Conservation (phyloP, 2,329 filamentous ascomycete species). For the Ophiostoma novo-ulmi region DNA sequence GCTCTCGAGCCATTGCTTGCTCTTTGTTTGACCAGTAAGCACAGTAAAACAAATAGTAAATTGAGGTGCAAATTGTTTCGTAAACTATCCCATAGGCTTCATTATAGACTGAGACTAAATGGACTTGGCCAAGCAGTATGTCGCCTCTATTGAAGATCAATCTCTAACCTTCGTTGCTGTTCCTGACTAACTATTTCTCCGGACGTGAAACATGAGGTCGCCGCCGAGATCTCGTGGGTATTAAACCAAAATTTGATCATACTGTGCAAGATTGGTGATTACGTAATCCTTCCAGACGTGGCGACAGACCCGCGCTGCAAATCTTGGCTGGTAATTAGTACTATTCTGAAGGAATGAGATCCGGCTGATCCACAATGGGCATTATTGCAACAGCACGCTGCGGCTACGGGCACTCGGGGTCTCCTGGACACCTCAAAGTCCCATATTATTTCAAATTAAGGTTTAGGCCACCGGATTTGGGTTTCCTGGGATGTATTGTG, state of each 20-base stretch:
- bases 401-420: background rate
- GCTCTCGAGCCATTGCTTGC: too few relatives aligned
- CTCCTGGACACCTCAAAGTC: background rate
- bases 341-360: background rate
- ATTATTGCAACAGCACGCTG: background rate
- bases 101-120: background rate
- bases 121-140: too few relatives aligned
- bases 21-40: too few relatives aligned
- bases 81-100: background rate
- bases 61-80: background rate
- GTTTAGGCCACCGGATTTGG: slow-evolving; percentile 3
- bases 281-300: background rate
- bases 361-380: background rate
- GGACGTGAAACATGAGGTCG: background rate
- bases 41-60: too few relatives aligned
- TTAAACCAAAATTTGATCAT: background rate
- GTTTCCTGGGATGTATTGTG: background rate
- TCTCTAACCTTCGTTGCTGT: background rate
- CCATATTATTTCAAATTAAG: slow-evolving; percentile 1
- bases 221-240: background rate
- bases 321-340: background rate
- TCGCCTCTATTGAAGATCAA: background rate
- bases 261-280: background rate
- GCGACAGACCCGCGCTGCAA: background rate
- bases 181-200: background rate